Percentiles rank a stretch among this genome's conserved stretches.
phyloP scores from a whole-genome alignment of 2,329 filamentous ascomycete genomes.

The Xylariaceae sp. region DNA sequence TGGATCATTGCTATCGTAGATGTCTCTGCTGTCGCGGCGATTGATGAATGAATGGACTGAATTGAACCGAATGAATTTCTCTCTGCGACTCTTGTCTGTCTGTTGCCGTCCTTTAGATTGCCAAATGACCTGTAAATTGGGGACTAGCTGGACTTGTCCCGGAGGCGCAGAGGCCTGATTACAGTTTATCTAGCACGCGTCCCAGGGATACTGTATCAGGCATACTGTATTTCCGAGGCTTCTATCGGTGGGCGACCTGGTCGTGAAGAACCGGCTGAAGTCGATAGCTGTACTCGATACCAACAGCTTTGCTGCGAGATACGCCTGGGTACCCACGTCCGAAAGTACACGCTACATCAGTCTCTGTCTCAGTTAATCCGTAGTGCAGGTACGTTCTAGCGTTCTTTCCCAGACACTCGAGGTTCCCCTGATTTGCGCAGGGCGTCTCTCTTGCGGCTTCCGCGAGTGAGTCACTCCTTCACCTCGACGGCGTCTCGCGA shows the following conservation, averaged over 20 bases:
- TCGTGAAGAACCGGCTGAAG: no score
- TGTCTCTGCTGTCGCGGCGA: slow-evolving; percentile 2
- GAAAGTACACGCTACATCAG: no score
- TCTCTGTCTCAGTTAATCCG: no score
- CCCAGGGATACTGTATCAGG: background rate
- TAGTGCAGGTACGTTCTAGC: no score
- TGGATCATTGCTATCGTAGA: slow-evolving; percentile 1
- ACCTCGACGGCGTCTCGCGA: no score
- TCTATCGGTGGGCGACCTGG: background rate
- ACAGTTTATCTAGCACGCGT: background rate
- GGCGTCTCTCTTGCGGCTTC: no score
- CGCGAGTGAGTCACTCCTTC: no score
- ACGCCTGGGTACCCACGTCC: no score
- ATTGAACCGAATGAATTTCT: background rate
- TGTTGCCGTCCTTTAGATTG: slow-evolving; percentile 12
- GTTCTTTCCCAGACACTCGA: no score
- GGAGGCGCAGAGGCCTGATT: background rate
- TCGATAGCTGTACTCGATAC: no score
- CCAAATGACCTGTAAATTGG: slow-evolving; percentile 19
- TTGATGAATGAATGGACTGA: slow-evolving; percentile 9
- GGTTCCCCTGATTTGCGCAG: no score
- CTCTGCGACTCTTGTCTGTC: slow-evolving; percentile 3
- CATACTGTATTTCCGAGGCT: background rate
- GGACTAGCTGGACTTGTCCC: background rate
- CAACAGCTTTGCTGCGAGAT: no score